Evolutionary conservation across 192 early-diverging fungal genomes (phyloP).

Genomic region (Cladochytrium replicatum): DNA sequence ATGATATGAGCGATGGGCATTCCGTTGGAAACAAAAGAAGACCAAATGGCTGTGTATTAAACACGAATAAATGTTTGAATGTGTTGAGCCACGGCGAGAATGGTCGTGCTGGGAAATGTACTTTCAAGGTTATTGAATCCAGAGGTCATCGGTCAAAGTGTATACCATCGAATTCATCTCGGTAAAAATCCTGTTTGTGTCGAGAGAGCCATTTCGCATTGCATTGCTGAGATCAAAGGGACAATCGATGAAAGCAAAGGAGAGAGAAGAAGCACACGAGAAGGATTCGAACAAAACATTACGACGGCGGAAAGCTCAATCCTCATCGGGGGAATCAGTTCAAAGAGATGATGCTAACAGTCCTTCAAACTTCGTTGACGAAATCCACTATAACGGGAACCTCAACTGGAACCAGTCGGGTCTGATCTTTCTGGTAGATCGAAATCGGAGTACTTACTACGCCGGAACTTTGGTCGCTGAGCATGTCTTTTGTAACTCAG

Average conservation of each 20-base stretch:
- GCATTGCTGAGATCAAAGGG: slow-evolving; percentile 53
- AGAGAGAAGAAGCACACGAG: slow-evolving; percentile 16
- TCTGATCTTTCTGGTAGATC: slow-evolving; percentile 11
- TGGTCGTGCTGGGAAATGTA: slow-evolving; percentile 73
- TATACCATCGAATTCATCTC: slow-evolving; percentile 76
- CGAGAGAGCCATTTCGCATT: slow-evolving; percentile 69
- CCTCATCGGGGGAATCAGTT: not conserved
- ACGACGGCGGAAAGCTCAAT: not conserved
- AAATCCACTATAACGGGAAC: slow-evolving; percentile 27
- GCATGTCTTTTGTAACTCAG: slow-evolving; percentile 69
- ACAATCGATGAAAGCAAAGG: not conserved
- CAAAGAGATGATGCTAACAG: slow-evolving; percentile 3
- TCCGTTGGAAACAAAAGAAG: too few species aligned
- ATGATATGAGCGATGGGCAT: slow-evolving; percentile 19
- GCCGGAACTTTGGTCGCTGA: slow-evolving; percentile 49
- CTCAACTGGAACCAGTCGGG: too few species aligned
- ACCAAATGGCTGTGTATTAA: too few species aligned
- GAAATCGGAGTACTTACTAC: slow-evolving; percentile 52
- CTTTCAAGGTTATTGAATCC: slow-evolving; percentile 61
- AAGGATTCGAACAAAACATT: slow-evolving; percentile 32
- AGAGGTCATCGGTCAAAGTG: slow-evolving; percentile 69
- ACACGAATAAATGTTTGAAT: slow-evolving; percentile 45
- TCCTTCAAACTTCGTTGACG: not conserved
- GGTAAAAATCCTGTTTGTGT: slow-evolving; percentile 86
- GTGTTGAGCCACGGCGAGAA: slow-evolving; percentile 60